Percentiles rank a stretch among this genome's conserved stretches.
Conservation (phyloP, 2,329 filamentous ascomycete genomes). For the Fragosphaeria purpurea region DNA sequence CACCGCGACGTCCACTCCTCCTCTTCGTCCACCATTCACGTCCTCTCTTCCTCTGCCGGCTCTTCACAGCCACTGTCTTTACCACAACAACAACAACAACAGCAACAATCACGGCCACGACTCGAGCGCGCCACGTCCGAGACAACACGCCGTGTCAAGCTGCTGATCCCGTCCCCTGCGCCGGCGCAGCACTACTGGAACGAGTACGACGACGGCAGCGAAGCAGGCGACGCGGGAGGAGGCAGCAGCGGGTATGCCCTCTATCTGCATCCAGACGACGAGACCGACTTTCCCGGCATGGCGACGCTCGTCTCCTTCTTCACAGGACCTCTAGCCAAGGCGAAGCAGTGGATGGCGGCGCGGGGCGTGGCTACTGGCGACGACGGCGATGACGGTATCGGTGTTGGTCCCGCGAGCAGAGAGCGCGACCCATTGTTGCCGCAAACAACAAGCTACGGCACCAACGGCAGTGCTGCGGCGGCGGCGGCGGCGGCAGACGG, state of each 20-base stretch:
- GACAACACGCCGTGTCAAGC: neutral
- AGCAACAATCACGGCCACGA: neutral
- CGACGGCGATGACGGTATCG: neutral
- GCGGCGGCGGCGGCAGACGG: neutral
- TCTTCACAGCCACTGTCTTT: neutral
- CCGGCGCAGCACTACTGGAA: slow-evolving; percentile 60
- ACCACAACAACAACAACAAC: neutral
- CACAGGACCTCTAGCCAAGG: slow-evolving; percentile 38
- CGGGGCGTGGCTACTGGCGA: neutral
- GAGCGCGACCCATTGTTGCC: slow-evolving; percentile 22
- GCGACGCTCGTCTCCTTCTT: slow-evolving; percentile 46
- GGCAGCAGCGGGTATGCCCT: slow-evolving; percentile 57
- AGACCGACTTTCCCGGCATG: slow-evolving; percentile 51
- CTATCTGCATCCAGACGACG: slow-evolving; percentile 61
- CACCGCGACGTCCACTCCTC: slow-evolving; percentile 12
- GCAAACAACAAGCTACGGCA: slow-evolving; percentile 9
- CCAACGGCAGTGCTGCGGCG: neutral
- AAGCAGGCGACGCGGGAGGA: slow-evolving; percentile 46
- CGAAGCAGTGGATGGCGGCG: slow-evolving; percentile 38
- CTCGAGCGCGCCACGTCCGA: neutral
- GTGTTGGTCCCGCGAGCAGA: neutral
- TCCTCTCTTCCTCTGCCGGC: slow-evolving; percentile 11
- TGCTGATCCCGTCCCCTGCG: neutral
- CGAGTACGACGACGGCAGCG: slow-evolving; percentile 76
- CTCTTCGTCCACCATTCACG: slow-evolving; percentile 13